phyloP scores from a whole-genome alignment of 2,329 filamentous ascomycete species.

The Diaporthe batatas region DNA sequence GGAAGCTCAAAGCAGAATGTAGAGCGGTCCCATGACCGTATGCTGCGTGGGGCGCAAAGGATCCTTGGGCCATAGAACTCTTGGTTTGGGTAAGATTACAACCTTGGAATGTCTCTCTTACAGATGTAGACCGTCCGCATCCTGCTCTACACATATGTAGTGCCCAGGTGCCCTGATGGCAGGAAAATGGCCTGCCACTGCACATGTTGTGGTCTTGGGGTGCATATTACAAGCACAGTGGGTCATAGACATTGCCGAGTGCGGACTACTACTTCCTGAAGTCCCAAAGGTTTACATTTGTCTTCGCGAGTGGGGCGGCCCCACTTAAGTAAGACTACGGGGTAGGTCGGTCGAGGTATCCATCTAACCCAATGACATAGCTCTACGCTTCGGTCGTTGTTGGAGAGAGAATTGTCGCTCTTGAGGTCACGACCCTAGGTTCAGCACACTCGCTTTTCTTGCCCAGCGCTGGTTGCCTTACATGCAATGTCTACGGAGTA shows the following conservation, averaged over 20 bases:
- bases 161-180: not conserved
- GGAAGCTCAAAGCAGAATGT: not conserved
- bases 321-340: no score
- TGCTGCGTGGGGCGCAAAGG: constrained; percentile 5
- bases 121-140: no score
- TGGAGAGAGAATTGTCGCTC: not conserved
- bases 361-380: not conserved
- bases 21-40: not conserved
- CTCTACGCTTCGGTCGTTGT: not conserved
- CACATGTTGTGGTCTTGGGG: not conserved
- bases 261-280: no score
- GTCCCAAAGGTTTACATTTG: not conserved
- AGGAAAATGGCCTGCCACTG: not conserved
- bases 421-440: not conserved
- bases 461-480: not conserved
- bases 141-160: no score
- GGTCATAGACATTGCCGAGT: not conserved
- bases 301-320: not conserved
- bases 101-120: not conserved
- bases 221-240: not conserved
- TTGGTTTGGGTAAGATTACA: not conserved
- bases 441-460: not conserved
- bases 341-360: no score
- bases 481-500: not conserved
- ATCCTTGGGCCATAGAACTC: not conserved